Evolutionary conservation across 768 basidiomycete species (phyloP).

Genomic region (Russula earlei): DNA sequence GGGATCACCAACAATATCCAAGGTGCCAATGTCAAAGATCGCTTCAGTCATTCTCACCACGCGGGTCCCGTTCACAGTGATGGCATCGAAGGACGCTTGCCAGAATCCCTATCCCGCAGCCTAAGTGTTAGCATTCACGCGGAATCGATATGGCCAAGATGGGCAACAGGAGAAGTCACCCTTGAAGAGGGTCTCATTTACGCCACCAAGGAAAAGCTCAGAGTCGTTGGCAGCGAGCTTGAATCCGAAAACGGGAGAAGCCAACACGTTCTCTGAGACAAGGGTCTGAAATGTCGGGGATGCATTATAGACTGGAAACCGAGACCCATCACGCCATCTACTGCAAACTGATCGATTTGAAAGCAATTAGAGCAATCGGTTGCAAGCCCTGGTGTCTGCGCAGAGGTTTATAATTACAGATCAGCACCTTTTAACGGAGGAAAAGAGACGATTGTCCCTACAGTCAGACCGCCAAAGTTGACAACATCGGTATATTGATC

Average conservation of each 20-base stretch:
- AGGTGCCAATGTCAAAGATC: slow-evolving; percentile 29
- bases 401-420: slow-evolving; percentile 22
- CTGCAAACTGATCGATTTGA: slow-evolving; percentile 20
- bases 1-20: slow-evolving; percentile 22
- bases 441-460: neutral
- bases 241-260: slow-evolving; percentile 38
- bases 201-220: slow-evolving; percentile 26
- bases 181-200: slow-evolving; percentile 6
- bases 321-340: slow-evolving; percentile 39
- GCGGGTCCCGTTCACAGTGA: slow-evolving; percentile 20
- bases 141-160: neutral
- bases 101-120: slow-evolving; percentile 1
- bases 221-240: slow-evolving; percentile 35
- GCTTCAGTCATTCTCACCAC: slow-evolving; percentile 9
- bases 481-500: slow-evolving; percentile 37
- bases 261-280: slow-evolving; percentile 27
- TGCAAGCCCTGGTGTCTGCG: slow-evolving; percentile 39
- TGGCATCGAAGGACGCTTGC: slow-evolving; percentile 21
- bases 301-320: slow-evolving; percentile 24
- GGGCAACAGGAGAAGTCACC: slow-evolving; percentile 11
- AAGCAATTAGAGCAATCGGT: slow-evolving; percentile 30
- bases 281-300: slow-evolving; percentile 33
- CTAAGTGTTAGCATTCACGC: neutral
- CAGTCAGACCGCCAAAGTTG: slow-evolving; percentile 28
- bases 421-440: neutral